Conservation (phyloP, 371 early-diverging fungal genomes). For the Nematocida sp. region DNA sequence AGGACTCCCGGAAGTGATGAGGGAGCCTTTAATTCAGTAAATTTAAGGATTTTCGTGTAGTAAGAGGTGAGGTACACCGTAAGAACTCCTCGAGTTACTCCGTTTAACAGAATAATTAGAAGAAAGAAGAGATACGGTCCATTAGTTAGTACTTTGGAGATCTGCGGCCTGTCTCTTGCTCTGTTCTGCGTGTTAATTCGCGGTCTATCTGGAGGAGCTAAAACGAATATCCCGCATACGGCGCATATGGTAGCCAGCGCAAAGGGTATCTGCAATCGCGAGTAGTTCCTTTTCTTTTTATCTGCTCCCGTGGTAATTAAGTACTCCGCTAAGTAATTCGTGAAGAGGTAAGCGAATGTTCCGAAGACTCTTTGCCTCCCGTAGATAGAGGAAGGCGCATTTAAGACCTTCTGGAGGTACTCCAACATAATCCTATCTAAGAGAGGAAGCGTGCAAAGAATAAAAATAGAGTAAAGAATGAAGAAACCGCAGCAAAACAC, state of each 20-base stretch:
- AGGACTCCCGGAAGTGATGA: conserved; percentile 46
- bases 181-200: neutral
- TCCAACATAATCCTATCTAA: conserved; percentile 61
- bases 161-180: conserved; percentile 40
- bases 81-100: conserved; percentile 66
- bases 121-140: conserved; percentile 66
- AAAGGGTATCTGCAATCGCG: conserved; percentile 53
- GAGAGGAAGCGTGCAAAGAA: conserved; percentile 38
- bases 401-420: conserved; percentile 58
- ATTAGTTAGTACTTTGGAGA: conserved; percentile 57
- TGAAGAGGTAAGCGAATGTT: conserved; percentile 63
- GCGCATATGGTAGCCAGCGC: conserved; percentile 42
- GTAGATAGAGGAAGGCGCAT: conserved; percentile 59
- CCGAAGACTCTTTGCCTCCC: conserved; percentile 68
- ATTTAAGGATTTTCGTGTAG: conserved; percentile 57
- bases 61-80: conserved; percentile 64
- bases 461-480: conserved; percentile 57
- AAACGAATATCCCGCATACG: conserved; percentile 7
- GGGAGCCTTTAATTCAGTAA: conserved; percentile 56
- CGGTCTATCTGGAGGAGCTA: conserved; percentile 38
- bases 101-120: conserved; percentile 68
- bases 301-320: conserved; percentile 5
- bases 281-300: conserved; percentile 41
- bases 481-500: conserved; percentile 60
- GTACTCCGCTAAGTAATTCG: conserved; percentile 58